Evolutionary conservation across 2,329 filamentous ascomycete species (phyloP), one percentile per base, ranked within the genome.

Genomic region (Trichophyton verrucosum): DNA sequence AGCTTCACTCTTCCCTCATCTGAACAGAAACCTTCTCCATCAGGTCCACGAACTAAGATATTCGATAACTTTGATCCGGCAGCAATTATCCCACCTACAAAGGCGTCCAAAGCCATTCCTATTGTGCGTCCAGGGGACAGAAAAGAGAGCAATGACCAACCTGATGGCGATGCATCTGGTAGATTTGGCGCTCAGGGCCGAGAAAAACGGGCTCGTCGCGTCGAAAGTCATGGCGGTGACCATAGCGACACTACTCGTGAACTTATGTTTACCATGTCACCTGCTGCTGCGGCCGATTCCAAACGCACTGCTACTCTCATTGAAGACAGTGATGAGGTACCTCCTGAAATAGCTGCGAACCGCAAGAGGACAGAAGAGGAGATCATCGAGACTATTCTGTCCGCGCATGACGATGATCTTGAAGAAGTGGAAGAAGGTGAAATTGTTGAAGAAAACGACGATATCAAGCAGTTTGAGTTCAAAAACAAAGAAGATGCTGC

Each of bases 91-190:
- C 87, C 87, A 68, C 81, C 86, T 5, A 72, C 75, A 0, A 90
- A 88, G 74, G 85, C 84, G 66, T 89, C 86, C 3, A 96, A 94
- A 75, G 90, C 90, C 8, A 82, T 96, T 60, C 88, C 91, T 0
- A 95, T 96, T 64, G 75, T 92, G 8, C 80, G 80, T 44, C 88
- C 88, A 0, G 79, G 84, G 61, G 72, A 76, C 64, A 11, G 9
- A 13, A 73, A 71, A 1, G 70, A 73, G 57, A 68, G 70, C 30
- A 70, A 71, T 53, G 68, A 69, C 61, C 69, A 75, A 20, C 73
- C 72, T 15, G 69, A 73, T 8, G 80, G 87, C 61, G 82, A 84
- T 63, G 78, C 81, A 2, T 80, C 86, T 63, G 85, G 85, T 15
- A 82, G 84, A 27, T 73, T 81, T 20, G 79, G 78, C n/a, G 83